Evolutionary conservation across 495 filamentous ascomycete genomes (phyloP).

Genomic region (Aspergillus indologenus): DNA sequence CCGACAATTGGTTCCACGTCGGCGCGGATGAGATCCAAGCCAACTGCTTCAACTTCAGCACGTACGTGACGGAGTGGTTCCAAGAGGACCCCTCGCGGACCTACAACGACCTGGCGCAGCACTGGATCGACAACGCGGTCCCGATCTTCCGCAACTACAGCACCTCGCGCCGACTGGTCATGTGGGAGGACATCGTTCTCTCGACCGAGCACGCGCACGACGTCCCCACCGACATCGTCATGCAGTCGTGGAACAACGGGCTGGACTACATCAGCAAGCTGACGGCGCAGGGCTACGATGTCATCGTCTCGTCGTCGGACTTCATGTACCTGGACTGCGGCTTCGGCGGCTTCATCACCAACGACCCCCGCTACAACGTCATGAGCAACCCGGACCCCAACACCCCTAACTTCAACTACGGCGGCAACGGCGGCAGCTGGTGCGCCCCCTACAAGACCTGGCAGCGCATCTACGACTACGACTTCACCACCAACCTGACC

Average conservation of each 20-base stretch:
- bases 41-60: conserved; percentile 54
- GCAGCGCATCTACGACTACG: conserved; percentile 60
- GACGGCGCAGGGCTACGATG: conserved; percentile 49
- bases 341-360: conserved; percentile 50
- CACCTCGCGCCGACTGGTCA: conserved; percentile 45
- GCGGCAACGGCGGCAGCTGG: conserved; percentile 53
- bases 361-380: conserved; percentile 53
- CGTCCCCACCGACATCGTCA: conserved; percentile 50
- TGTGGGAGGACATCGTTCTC: conserved; percentile 56
- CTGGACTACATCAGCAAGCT: conserved; percentile 50
- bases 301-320: conserved; percentile 52
- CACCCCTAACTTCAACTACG: conserved; percentile 52
- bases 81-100: conserved; percentile 48
- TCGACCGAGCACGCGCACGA: conserved; percentile 39
- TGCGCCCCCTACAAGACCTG: conserved; percentile 59
- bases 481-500: conserved; percentile 52
- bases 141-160: conserved; percentile 47
- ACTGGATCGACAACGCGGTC: conserved; percentile 53
- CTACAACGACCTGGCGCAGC: conserved; percentile 50
- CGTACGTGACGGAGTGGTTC: conserved; percentile 45
- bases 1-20: conserved; percentile 54
- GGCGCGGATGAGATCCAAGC: conserved; percentile 53
- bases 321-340: conserved; percentile 59
- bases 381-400: conserved; percentile 42
- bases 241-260: conserved; percentile 57